Evolutionary conservation across 495 filamentous ascomycete genomes (phyloP).

Genomic region (Aspergillus bertholletiae): DNA sequence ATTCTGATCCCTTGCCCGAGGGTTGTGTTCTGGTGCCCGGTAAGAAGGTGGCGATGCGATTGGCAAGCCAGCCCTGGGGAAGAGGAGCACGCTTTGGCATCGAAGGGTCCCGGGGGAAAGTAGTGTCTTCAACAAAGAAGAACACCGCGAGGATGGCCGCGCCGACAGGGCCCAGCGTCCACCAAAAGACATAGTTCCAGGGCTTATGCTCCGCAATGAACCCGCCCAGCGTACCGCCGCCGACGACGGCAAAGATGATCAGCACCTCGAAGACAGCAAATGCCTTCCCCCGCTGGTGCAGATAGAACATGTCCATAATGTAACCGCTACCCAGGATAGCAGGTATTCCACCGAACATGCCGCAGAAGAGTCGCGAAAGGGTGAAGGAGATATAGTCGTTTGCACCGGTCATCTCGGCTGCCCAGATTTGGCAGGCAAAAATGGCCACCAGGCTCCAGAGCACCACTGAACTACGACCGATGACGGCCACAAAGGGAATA

Average conservation of each 20-base stretch:
- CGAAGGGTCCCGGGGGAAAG: conserved; percentile 19
- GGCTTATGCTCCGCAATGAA: conserved; percentile 39
- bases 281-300: conserved; percentile 44
- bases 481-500: conserved; percentile 30
- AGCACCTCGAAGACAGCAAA: conserved; percentile 41
- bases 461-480: conserved; percentile 40
- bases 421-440: conserved; percentile 38
- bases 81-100: conserved; percentile 15
- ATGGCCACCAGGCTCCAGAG: conserved; percentile 41
- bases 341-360: conserved; percentile 38
- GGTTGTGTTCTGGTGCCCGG: conserved; percentile 23
- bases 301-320: conserved; percentile 43
- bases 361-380: conserved; percentile 40
- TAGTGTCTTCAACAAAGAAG: conserved; percentile 45
- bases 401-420: conserved; percentile 35
- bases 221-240: conserved; percentile 41
- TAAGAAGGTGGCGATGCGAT: conserved; percentile 43
- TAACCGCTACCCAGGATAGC: conserved; percentile 36
- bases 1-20: not conserved
- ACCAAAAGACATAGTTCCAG: conserved; percentile 50
- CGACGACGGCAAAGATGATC: conserved; percentile 38
- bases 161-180: conserved; percentile 41
- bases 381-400: conserved; percentile 41
- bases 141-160: conserved; percentile 41
- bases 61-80: conserved; percentile 27